These are phyloP conservation scores for Yamadazyma sp. DNA, from an alignment of 1,139 yeast genomes.

Conservation along the genomic window DNA sequence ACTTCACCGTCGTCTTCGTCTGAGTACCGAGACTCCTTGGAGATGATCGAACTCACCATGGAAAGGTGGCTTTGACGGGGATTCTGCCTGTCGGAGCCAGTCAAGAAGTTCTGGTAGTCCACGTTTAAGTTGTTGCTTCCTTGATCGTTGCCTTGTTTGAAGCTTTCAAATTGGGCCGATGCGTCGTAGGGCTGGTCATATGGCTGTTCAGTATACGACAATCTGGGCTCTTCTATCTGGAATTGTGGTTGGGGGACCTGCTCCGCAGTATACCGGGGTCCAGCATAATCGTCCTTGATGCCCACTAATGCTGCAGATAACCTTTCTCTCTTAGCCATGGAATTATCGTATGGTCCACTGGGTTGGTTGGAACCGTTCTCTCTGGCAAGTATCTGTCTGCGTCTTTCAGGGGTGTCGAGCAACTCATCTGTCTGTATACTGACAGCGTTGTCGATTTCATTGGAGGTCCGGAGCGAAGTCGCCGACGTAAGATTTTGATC, in stretches of 20 bases:
- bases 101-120: conserved; percentile 35
- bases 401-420: conserved; percentile 15
- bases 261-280: conserved; percentile 17
- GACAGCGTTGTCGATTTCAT: conserved; percentile 6
- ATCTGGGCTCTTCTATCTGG: conserved; percentile 8
- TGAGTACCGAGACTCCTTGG: conserved; percentile 34
- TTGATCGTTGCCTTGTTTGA: conserved; percentile 12
- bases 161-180: conserved; percentile 18
- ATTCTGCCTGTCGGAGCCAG: conserved; percentile 7
- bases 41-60: conserved; percentile 45
- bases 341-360: conserved; percentile 8
- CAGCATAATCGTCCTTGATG: conserved; percentile 26
- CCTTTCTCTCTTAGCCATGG: conserved; percentile 15
- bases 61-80: conserved; percentile 37
- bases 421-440: conserved; percentile 16
- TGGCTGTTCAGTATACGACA: conserved; percentile 8
- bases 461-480: conserved; percentile 15
- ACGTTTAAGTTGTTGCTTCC: conserved; percentile 15
- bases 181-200: conserved; percentile 1
- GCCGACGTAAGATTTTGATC: conserved; percentile 14
- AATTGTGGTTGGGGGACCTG: background rate
- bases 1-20: conserved; percentile 40
- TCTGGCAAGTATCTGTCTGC: background rate
- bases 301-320: conserved; percentile 32
- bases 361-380: conserved; percentile 11